A percentile compares a stretch with the other conserved stretches of the same genome.
phyloP scores from a whole-genome alignment of 495 filamentous ascomycete species.

The Aspergillus wentii region DNA sequence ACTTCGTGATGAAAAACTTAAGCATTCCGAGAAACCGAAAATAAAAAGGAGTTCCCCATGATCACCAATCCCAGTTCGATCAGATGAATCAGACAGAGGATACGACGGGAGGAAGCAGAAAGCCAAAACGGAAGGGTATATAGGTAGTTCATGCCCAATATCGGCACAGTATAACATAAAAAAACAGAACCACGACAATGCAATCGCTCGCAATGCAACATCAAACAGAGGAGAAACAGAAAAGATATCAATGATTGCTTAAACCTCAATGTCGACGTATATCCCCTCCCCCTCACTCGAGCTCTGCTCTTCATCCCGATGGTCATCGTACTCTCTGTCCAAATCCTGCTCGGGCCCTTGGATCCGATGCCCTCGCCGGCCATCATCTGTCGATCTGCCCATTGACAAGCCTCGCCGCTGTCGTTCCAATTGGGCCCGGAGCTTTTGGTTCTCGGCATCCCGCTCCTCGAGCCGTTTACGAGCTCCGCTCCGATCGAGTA shows the following conservation, averaged over 20 bases:
- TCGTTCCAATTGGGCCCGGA: slow-evolving; percentile 65
- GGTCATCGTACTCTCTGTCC: slow-evolving; percentile 11
- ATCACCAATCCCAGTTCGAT: too few relatives aligned
- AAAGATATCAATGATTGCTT: slow-evolving; percentile 7
- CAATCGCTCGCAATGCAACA: too few relatives aligned
- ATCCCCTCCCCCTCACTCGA: slow-evolving; percentile 43
- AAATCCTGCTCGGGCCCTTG: slow-evolving; percentile 5
- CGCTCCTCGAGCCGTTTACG: slow-evolving; percentile 81
- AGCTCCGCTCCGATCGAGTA: slow-evolving; percentile 78
- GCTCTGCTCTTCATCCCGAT: slow-evolving; percentile 28
- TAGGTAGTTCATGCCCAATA: slow-evolving; percentile 8
- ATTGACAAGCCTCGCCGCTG: slow-evolving; percentile 49
- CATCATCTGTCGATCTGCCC: slow-evolving; percentile 19
- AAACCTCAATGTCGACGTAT: slow-evolving; percentile 42
- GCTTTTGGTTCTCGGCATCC: slow-evolving; percentile 67
- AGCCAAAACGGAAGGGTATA: slow-evolving; percentile 16
- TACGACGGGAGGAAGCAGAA: slow-evolving; percentile 2
- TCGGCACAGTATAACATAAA: too few relatives aligned
- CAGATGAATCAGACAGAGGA: not conserved
- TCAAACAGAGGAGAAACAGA: slow-evolving; percentile 2
- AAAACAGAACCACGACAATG: too few relatives aligned
- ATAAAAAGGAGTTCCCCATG: too few relatives aligned
- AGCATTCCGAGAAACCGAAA: too few relatives aligned
- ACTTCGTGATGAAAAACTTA: too few relatives aligned
- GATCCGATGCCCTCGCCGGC: slow-evolving; percentile 3